A percentile compares a stretch with the other conserved stretches of the same genome.
These are phyloP conservation scores for Chalciporus piperatus DNA, from an alignment of 768 basidiomycete species.

Conservation along the genomic window DNA sequence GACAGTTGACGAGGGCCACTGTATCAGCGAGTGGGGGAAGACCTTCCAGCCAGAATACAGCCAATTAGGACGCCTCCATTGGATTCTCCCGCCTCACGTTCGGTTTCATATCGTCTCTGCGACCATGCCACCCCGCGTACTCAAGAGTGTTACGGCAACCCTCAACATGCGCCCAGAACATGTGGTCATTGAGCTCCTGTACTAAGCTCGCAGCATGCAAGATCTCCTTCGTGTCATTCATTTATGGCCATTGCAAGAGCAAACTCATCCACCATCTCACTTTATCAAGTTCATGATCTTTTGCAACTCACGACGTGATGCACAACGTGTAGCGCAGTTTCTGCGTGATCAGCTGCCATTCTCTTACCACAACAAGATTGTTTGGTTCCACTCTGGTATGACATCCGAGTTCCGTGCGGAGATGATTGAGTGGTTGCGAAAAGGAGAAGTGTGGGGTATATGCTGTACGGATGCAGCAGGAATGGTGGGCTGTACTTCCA, in stretches of 20 bases:
- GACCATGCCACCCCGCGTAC: constrained; percentile 14
- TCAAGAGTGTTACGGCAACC: constrained; percentile 6
- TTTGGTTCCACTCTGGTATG: constrained; percentile 30
- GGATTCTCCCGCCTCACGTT: constrained; percentile 9
- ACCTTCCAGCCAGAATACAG: constrained; percentile 12
- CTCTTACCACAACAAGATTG: constrained; percentile 8
- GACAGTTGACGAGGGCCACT: constrained; percentile 26
- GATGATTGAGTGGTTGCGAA: constrained; percentile 11
- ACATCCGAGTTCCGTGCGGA: background rate
- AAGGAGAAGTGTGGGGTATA: constrained; percentile 23
- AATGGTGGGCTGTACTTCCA: constrained; percentile 27
- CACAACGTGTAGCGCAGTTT: background rate
- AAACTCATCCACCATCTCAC: too few species aligned
- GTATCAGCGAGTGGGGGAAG: constrained; percentile 18
- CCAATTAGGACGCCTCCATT: constrained; percentile 11
- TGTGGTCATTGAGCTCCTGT: too few species aligned
- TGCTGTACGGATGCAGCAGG: constrained; percentile 34
- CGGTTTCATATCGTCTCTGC: constrained; percentile 15
- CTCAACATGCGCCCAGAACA: constrained; percentile 36
- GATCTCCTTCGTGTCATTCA: too few species aligned
- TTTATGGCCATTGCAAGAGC: too few species aligned
- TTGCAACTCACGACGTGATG: background rate
- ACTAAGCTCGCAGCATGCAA: too few species aligned
- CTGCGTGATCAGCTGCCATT: background rate
- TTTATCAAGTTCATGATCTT: constrained; percentile 26